Conservation (phyloP, 2,329 filamentous ascomycete genomes). For the Aspergillus ruber region DNA sequence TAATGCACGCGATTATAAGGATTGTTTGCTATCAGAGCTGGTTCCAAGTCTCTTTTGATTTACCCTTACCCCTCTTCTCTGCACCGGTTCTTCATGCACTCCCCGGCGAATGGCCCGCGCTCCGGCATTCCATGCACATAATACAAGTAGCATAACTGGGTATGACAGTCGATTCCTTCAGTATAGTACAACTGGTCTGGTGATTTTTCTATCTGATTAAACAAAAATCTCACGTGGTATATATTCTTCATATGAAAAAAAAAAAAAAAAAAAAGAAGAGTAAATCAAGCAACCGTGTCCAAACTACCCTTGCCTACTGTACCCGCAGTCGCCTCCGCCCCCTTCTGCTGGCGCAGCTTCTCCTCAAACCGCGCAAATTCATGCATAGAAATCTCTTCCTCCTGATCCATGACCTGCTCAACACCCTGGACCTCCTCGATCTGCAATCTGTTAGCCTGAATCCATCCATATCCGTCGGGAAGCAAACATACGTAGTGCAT, state of each 20-base stretch:
- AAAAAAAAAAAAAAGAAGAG: neutral
- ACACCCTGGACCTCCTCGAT: slow-evolving; percentile 95
- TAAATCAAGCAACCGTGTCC: slow-evolving; percentile 40
- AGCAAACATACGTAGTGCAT: slow-evolving; percentile 76
- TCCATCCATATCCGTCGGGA: neutral
- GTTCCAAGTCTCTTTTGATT: neutral
- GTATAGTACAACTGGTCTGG: no score
- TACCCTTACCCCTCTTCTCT: neutral
- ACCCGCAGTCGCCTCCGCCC: slow-evolving; percentile 43
- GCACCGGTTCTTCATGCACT: no score
- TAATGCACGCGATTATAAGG: no score
- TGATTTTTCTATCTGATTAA: neutral
- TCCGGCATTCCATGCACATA: no score
- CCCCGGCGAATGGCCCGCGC: no score
- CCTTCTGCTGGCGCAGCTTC: slow-evolving; percentile 59
- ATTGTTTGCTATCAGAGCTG: no score
- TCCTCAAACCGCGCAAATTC: slow-evolving; percentile 96
- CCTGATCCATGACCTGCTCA: slow-evolving; percentile 80
- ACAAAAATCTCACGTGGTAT: neutral
- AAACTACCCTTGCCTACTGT: slow-evolving; percentile 48
- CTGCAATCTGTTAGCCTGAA: slow-evolving; percentile 41
- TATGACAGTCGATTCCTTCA: no score
- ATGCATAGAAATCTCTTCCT: slow-evolving; percentile 77
- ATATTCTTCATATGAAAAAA: neutral
- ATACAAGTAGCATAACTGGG: no score